A percentile compares a stretch with the other conserved stretches of the same genome.
These are phyloP conservation scores for Cubamyces sp. DNA, from an alignment of 768 basidiomycete species.

Conservation along the genomic window DNA sequence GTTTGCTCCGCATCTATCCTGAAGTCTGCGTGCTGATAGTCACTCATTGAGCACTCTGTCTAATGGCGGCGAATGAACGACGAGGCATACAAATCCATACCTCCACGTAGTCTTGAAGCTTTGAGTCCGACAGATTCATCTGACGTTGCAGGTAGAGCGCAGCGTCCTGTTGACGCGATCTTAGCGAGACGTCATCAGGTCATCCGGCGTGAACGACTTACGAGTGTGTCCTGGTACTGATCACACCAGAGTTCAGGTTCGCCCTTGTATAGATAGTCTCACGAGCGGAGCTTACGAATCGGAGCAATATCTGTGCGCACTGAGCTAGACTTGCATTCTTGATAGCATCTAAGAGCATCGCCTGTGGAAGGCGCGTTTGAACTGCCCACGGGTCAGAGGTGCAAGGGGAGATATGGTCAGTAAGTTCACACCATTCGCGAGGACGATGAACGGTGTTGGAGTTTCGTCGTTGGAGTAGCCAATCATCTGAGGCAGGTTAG, in stretches of 20 bases:
- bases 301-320: constrained; percentile 41
- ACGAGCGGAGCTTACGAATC: constrained; percentile 34
- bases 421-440: constrained; percentile 48
- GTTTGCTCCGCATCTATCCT: constrained; percentile 45
- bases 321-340: constrained; percentile 42
- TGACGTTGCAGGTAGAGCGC: constrained; percentile 49
- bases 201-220: constrained; percentile 24
- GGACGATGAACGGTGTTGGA: constrained; percentile 53
- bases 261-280: constrained; percentile 6
- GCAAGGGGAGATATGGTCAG: not conserved
- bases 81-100: constrained; percentile 31
- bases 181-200: too few relatives aligned
- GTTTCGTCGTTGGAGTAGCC: constrained; percentile 51
- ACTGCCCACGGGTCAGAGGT: constrained; percentile 35
- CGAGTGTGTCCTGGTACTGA: constrained; percentile 48
- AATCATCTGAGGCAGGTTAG: constrained; percentile 56
- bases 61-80: too few relatives aligned
- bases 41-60: too few relatives aligned
- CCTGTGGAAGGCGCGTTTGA: constrained; percentile 47
- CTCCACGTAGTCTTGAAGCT: constrained; percentile 52
- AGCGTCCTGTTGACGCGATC: constrained; percentile 41
- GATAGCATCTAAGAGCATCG: constrained; percentile 41
- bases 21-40: constrained; percentile 42
- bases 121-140: constrained; percentile 41
- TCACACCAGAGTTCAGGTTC: not conserved